Conservation (phyloP, 2,329 filamentous ascomycete species). For the Colletotrichum sublineola region DNA sequence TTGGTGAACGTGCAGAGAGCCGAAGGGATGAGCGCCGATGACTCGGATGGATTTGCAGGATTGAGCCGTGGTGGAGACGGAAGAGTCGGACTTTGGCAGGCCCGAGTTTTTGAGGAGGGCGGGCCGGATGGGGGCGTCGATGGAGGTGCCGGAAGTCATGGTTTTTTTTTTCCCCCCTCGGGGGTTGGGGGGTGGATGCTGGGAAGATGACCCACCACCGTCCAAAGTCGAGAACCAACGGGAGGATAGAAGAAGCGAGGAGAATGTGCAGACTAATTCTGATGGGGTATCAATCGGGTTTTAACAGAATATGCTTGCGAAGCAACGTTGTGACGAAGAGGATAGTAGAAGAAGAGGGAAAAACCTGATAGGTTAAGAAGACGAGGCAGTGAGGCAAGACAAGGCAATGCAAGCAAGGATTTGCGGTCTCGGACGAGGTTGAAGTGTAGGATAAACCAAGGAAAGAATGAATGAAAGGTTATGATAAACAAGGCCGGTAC, state of each 20-base stretch:
- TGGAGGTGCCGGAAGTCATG: slow-evolving; percentile 35
- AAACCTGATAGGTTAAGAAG: background rate
- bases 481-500: background rate
- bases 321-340: slow-evolving; percentile 6
- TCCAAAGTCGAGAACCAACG: slow-evolving; percentile 15
- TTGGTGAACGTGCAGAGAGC: slow-evolving; percentile 57
- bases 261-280: slow-evolving; percentile 7
- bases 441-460: background rate
- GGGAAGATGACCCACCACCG: slow-evolving; percentile 19
- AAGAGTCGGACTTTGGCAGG: slow-evolving; percentile 55
- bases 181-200: background rate
- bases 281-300: slow-evolving; percentile 6
- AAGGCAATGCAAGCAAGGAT: background rate
- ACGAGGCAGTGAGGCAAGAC: background rate
- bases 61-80: slow-evolving; percentile 48
- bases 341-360: background rate
- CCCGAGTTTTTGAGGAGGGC: slow-evolving; percentile 41
- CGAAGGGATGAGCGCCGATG: slow-evolving; percentile 57
- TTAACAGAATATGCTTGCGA: background rate
- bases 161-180: background rate
- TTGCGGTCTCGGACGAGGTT: background rate
- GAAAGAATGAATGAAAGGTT: slow-evolving; percentile 16
- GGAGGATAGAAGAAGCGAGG: background rate
- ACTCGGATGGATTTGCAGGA: slow-evolving; percentile 53
- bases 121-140: slow-evolving; percentile 41